Conservation (phyloP, 2,329 filamentous ascomycete genomes). For the Hypoxylon sp. region DNA sequence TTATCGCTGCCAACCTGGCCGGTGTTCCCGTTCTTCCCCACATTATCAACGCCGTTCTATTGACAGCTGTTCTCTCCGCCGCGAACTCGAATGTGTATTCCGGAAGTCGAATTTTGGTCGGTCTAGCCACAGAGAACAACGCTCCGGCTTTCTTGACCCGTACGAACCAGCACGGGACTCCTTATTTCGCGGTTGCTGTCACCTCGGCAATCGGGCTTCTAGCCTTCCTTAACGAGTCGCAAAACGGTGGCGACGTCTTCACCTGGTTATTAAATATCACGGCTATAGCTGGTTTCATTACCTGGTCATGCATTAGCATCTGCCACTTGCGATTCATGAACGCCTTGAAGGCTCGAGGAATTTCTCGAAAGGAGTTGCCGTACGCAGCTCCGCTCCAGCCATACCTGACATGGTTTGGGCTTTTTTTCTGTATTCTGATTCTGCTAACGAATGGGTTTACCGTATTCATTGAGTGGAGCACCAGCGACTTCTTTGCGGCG, state of each 20-base stretch:
- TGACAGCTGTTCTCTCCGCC: constrained; percentile 84
- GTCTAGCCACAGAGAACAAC: constrained; percentile 74
- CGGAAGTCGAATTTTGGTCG: constrained; percentile 77
- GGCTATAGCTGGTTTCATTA: constrained; percentile 78
- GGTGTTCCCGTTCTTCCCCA: constrained; percentile 75
- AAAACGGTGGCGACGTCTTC: constrained; percentile 73
- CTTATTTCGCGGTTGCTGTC: constrained; percentile 71
- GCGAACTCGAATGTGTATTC: constrained; percentile 85
- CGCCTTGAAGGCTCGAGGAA: constrained; percentile 69
- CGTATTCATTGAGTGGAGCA: constrained; percentile 75
- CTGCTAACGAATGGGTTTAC: constrained; percentile 79
- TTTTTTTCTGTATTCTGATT: constrained; percentile 76
- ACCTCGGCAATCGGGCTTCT: constrained; percentile 74
- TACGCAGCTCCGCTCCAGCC: constrained; percentile 75
- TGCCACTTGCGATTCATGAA: constrained; percentile 77
- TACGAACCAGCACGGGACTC: constrained; percentile 74
- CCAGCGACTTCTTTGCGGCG: constrained; percentile 72
- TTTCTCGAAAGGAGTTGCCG: constrained; percentile 71
- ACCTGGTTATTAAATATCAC: constrained; percentile 81
- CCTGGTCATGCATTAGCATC: constrained; percentile 76
- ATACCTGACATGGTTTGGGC: constrained; percentile 75
- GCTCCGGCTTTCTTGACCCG: constrained; percentile 72
- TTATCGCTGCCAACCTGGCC: constrained; percentile 72
- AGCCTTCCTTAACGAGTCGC: constrained; percentile 76
- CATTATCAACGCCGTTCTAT: constrained; percentile 83